Conservation (phyloP, 352 stramenopile species). For the Plasmopara viticola region DNA sequence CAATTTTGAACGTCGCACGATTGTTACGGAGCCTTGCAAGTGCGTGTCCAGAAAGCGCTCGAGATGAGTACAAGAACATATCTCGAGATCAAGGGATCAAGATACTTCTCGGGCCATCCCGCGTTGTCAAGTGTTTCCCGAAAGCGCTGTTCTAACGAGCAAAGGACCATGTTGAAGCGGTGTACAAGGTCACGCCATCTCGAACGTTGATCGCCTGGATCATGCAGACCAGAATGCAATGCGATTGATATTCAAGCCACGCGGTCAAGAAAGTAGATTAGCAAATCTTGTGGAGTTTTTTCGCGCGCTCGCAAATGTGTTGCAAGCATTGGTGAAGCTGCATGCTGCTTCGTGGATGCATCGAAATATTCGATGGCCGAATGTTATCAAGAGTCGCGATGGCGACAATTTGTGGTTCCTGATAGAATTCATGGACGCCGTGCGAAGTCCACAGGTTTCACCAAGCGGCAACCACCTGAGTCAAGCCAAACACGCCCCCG, state of each 20-base stretch:
- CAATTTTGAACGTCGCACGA: constrained; percentile 24
- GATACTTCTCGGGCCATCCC: constrained; percentile 21
- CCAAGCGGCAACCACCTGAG: constrained; percentile 9
- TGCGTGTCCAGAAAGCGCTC: constrained; percentile 22
- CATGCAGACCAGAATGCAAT: constrained; percentile 6
- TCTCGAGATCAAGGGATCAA: constrained; percentile 8
- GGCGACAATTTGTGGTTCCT: constrained; percentile 15
- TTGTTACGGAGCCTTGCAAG: constrained; percentile 23
- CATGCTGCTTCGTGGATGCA: constrained; percentile 24
- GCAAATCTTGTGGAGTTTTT: constrained; percentile 14
- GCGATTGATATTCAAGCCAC: constrained; percentile 14
- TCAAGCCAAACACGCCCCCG: constrained; percentile 12
- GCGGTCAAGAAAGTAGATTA: constrained; percentile 14
- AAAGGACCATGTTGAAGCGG: constrained; percentile 11
- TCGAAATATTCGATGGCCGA: constrained; percentile 23
- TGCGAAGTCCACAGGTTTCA: constrained; percentile 13
- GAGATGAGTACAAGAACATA: constrained; percentile 22
- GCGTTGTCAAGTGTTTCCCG: constrained; percentile 20
- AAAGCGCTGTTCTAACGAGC: constrained; percentile 2
- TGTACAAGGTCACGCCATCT: constrained; percentile 21
- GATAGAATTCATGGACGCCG: constrained; percentile 21
- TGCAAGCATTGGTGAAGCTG: constrained; percentile 16
- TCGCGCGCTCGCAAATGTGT: constrained; percentile 12
- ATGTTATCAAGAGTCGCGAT: constrained; percentile 21
- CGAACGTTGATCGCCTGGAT: constrained; percentile 18